Conservation (phyloP, 2,329 filamentous ascomycete species). For the Nemania sp. region DNA sequence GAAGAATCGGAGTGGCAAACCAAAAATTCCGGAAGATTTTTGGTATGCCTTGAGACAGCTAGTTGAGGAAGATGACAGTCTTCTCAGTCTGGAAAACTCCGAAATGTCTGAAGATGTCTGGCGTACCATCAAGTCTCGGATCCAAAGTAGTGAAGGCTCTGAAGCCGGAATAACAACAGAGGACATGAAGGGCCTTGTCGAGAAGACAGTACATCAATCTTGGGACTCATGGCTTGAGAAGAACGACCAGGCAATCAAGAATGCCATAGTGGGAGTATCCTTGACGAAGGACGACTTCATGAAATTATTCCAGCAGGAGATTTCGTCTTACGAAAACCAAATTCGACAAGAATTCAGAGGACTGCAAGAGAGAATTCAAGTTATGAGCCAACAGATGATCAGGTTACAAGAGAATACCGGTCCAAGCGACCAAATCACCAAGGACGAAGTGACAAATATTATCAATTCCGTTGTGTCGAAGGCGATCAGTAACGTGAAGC, state of each 20-base stretch:
- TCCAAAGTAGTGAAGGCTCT: slow-evolving; percentile 43
- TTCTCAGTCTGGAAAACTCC: slow-evolving; percentile 52
- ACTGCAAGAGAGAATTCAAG: slow-evolving; percentile 27
- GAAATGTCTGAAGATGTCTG: slow-evolving; percentile 53
- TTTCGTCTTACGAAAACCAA: slow-evolving; percentile 36
- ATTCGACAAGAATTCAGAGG: slow-evolving; percentile 30
- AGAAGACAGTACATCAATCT: slow-evolving; percentile 39
- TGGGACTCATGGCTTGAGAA: slow-evolving; percentile 59
- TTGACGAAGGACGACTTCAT: slow-evolving; percentile 42
- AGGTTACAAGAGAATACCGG: slow-evolving; percentile 34
- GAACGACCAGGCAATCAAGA: slow-evolving; percentile 51
- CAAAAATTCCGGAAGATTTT: slow-evolving; percentile 63
- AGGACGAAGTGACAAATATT: slow-evolving; percentile 47
- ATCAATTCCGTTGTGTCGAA: slow-evolving; percentile 50
- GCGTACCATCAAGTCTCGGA: slow-evolving; percentile 49
- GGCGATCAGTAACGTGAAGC: slow-evolving; percentile 50
- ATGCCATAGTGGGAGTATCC: slow-evolving; percentile 41
- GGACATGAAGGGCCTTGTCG: slow-evolving; percentile 2
- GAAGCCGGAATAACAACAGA: slow-evolving; percentile 14
- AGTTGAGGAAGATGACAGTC: slow-evolving; percentile 53
- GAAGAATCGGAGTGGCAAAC: slow-evolving; percentile 55
- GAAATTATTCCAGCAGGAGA: slow-evolving; percentile 40
- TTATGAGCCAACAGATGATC: slow-evolving; percentile 38
- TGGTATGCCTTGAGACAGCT: slow-evolving; percentile 66
- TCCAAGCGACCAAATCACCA: slow-evolving; percentile 41